A percentile compares a stretch with the other conserved stretches of the same genome.
Conservation (phyloP, 202 grass and related monocot genomes). For the Musa balbisiana region DNA sequence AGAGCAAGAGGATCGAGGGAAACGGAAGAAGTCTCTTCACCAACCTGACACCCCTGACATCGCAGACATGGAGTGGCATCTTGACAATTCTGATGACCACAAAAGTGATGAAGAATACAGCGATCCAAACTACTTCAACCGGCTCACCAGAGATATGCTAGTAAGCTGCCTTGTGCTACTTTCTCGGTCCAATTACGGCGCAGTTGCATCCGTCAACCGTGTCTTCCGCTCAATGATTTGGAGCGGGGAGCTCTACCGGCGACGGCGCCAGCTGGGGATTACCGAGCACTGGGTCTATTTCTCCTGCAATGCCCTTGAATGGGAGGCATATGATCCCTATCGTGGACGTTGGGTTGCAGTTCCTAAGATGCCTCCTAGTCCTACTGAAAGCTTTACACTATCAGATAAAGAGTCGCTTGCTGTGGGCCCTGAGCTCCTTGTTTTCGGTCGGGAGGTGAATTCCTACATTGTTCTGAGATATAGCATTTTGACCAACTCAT, state of each 20-base stretch:
- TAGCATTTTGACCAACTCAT: slow-evolving; percentile 77
- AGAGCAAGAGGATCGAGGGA: slow-evolving; percentile 24
- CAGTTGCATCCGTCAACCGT: slow-evolving; percentile 59
- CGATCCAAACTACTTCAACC: slow-evolving; percentile 41
- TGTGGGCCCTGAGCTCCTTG: slow-evolving; percentile 78
- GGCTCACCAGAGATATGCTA: slow-evolving; percentile 62
- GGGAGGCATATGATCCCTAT: slow-evolving; percentile 88
- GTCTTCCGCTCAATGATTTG: slow-evolving; percentile 62
- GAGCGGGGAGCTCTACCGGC: slow-evolving; percentile 66
- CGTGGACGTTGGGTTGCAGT: slow-evolving; percentile 57
- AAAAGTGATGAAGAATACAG: slow-evolving; percentile 14
- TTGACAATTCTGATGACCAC: slow-evolving; percentile 16
- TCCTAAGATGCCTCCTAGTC: slow-evolving; percentile 60
- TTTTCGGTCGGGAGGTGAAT: slow-evolving; percentile 58
- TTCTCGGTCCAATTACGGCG: slow-evolving; percentile 77
- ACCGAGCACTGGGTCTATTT: slow-evolving; percentile 92
- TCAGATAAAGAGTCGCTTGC: slow-evolving; percentile 91
- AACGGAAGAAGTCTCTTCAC: slow-evolving; percentile 61
- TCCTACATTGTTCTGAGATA: slow-evolving; percentile 73
- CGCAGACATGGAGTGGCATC: slow-evolving; percentile 31
- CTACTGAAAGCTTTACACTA: slow-evolving; percentile 73
- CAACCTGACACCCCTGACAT: slow-evolving; percentile 69
- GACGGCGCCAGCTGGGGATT: slow-evolving; percentile 45
- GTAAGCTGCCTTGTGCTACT: slow-evolving; percentile 71
- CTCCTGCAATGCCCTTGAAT: slow-evolving; percentile 76